A percentile compares a stretch with the other conserved stretches of the same genome.
Evolutionary conservation across 2,329 filamentous ascomycete genomes (phyloP).

Genomic region (Pseudogymnoascus sp.): DNA sequence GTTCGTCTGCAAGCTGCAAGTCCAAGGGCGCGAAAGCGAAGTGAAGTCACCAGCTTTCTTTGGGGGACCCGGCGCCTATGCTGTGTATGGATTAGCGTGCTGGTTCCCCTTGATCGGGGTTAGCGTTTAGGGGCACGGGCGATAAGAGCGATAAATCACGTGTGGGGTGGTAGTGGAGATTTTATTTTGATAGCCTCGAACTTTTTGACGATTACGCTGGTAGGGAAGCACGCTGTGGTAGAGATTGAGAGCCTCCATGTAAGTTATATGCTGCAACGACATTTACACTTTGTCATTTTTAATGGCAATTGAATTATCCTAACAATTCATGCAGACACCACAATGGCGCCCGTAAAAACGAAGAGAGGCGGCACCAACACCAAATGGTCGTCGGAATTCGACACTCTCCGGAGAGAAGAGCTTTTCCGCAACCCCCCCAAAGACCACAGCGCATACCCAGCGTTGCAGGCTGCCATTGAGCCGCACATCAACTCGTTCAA

Average conservation of each 20-base stretch:
- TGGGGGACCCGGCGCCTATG: neutral
- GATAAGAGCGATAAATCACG: conserved; percentile 10
- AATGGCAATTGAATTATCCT: neutral
- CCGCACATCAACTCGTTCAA: conserved; percentile 97
- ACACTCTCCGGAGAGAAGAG: conserved; percentile 77
- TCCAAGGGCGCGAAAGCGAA: neutral
- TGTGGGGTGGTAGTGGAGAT: conserved; percentile 1
- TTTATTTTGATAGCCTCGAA: conserved; percentile 10
- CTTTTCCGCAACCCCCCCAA: conserved; percentile 84
- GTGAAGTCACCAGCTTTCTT: conserved; percentile 4
- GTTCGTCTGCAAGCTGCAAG: neutral
- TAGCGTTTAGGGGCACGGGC: neutral
- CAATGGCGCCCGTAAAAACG: conserved; percentile 15
- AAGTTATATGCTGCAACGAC: conserved; percentile 1
- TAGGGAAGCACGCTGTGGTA: neutral
- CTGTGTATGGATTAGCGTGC: neutral
- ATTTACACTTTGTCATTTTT: neutral
- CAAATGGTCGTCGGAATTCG: conserved; percentile 77
- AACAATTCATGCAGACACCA: conserved; percentile 8
- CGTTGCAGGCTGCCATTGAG: conserved; percentile 74
- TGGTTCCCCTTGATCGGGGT: neutral
- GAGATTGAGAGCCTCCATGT: conserved; percentile 12
- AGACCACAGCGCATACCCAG: conserved; percentile 81
- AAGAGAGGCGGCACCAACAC: conserved; percentile 51
- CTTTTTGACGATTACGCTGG: conserved; percentile 1